Evolutionary conservation across 1,284 basidiomycete genomes (phyloP).

Genomic region (Tausonia pullulans): DNA sequence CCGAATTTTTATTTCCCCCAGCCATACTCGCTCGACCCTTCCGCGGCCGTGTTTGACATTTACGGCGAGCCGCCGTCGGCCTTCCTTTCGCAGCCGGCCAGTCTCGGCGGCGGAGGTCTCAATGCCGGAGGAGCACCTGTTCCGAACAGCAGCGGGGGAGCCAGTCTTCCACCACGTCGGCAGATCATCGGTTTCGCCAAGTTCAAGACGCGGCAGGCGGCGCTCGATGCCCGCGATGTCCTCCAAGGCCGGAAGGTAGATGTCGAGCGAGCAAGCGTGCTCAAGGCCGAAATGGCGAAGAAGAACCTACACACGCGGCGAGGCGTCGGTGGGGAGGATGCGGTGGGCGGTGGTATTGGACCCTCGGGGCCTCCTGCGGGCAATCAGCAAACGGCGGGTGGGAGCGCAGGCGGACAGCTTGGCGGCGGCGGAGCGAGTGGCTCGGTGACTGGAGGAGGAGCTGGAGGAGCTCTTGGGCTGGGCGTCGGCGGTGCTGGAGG

Average conservation of each 20-base stretch:
- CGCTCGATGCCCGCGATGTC: slow-evolving; percentile 74
- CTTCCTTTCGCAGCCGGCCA: not conserved
- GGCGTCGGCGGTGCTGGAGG: no score
- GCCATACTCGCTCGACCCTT: slow-evolving; percentile 2
- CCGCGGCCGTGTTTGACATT: not conserved
- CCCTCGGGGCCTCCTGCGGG: no score
- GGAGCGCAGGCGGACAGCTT: not conserved
- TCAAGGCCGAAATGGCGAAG: slow-evolving; percentile 99
- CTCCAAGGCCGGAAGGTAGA: slow-evolving; percentile 87
- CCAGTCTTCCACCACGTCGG: slow-evolving; percentile 35
- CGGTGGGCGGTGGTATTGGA: slow-evolving; percentile 21
- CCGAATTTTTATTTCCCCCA: slow-evolving; percentile 5
- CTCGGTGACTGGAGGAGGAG: not conserved
- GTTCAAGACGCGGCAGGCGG: slow-evolving; percentile 78
- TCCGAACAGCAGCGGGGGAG: slow-evolving; percentile 19
- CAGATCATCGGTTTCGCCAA: slow-evolving; percentile 98
- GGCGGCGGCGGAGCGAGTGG: slow-evolving; percentile 1
- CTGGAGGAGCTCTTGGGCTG: not conserved
- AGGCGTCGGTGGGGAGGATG: slow-evolving; percentile 51
- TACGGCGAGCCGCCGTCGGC: not conserved
- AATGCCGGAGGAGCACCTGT: slow-evolving; percentile 20
- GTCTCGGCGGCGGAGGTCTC: not conserved
- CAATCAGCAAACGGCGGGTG: not conserved
- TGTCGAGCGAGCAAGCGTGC: slow-evolving; percentile 80
- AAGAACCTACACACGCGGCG: slow-evolving; percentile 96